Evolutionary conservation across 2,329 filamentous ascomycete species (phyloP).

Genomic region (Metarhizium anisopliae): DNA sequence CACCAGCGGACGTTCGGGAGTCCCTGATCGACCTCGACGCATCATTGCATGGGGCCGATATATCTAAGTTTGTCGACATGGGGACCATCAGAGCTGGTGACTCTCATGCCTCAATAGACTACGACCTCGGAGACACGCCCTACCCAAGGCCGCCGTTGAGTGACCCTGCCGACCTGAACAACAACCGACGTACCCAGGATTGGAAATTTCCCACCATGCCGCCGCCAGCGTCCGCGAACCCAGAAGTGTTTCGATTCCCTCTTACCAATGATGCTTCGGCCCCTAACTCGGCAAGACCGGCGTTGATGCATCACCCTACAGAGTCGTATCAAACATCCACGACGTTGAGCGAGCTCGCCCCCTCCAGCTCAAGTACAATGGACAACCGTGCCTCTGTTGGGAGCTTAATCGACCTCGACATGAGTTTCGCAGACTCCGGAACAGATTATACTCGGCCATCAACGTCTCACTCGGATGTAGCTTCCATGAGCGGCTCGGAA

Average conservation of each 20-base stretch:
- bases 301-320: constrained; percentile 40
- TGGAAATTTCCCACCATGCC: constrained; percentile 51
- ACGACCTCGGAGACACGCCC: constrained; percentile 34
- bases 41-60: constrained; percentile 45
- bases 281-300: constrained; percentile 28
- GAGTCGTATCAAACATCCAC: constrained; percentile 37
- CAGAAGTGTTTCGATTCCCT: constrained; percentile 43
- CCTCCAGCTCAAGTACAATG: constrained; percentile 21
- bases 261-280: constrained; percentile 25
- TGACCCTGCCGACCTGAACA: constrained; percentile 45
- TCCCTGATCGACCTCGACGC: constrained; percentile 58
- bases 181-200: constrained; percentile 42
- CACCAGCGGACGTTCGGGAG: constrained; percentile 44
- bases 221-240: constrained; percentile 41
- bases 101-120: constrained; percentile 38
- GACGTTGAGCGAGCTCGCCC: constrained; percentile 31
- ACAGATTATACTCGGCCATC: constrained; percentile 45
- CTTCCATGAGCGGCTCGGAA: constrained; percentile 47
- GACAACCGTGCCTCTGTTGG: constrained; percentile 34
- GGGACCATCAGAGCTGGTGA: constrained; percentile 48
- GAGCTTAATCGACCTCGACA: constrained; percentile 45
- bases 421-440: constrained; percentile 42
- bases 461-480: constrained; percentile 50
- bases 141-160: constrained; percentile 44
- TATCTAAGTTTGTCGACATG: constrained; percentile 52